A percentile compares a stretch with the other conserved stretches of the same genome.
These are phyloP conservation scores for Trichoderma orchidacearum DNA, from an alignment of 495 filamentous ascomycete genomes.

Conservation along the genomic window DNA sequence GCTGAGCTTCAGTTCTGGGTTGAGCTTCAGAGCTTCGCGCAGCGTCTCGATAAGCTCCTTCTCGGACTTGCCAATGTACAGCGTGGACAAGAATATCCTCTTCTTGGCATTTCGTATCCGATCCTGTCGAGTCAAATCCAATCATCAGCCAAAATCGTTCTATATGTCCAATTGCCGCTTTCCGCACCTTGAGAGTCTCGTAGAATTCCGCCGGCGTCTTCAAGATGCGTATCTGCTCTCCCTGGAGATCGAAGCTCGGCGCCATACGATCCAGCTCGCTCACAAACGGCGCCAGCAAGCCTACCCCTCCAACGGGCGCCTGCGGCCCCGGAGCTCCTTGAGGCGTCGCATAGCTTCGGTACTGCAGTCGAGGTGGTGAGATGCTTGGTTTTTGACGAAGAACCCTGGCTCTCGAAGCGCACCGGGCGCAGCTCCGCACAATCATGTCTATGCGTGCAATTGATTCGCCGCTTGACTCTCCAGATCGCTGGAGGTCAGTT, in stretches of 20 bases:
- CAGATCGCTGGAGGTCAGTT: not conserved
- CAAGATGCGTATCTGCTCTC: constrained; percentile 68
- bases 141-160: constrained; percentile 8
- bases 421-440: constrained; percentile 17
- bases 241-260: constrained; percentile 73
- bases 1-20: constrained; percentile 69
- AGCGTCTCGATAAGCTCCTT: constrained; percentile 78
- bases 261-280: constrained; percentile 78
- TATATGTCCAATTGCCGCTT: not conserved
- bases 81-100: constrained; percentile 80
- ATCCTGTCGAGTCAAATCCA: constrained; percentile 25
- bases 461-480: not conserved
- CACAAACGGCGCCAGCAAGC: constrained; percentile 52
- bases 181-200: constrained; percentile 63
- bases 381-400: constrained; percentile 10
- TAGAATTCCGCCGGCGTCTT: constrained; percentile 77
- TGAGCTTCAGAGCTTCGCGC: constrained; percentile 55
- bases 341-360: constrained; percentile 29
- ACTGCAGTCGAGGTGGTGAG: constrained; percentile 15
- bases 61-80: constrained; percentile 94
- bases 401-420: constrained; percentile 14
- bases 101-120: constrained; percentile 69
- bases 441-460: constrained; percentile 14
- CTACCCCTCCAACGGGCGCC: constrained; percentile 13
- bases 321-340: constrained; percentile 12